These are phyloP conservation scores for Pleurotus sapidus DNA, from an alignment of 768 basidiomycete genomes.

Conservation along the genomic window DNA sequence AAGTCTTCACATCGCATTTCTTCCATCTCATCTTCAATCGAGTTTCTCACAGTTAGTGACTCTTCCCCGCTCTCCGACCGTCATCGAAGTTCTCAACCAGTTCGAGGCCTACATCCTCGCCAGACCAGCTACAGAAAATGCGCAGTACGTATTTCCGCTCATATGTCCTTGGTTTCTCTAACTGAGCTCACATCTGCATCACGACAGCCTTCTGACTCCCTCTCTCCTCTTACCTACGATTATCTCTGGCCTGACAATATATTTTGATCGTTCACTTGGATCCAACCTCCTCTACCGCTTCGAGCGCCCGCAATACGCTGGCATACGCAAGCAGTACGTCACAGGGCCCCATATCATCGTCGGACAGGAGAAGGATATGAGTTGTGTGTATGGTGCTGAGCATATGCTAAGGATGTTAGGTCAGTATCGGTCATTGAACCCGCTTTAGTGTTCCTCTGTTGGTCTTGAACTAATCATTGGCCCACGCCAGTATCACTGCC, in stretches of 20 bases:
- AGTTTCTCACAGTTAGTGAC: constrained; percentile 65
- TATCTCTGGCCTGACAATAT: constrained; percentile 79
- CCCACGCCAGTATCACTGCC: constrained; percentile 78
- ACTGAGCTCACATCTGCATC: not conserved
- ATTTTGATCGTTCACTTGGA: constrained; percentile 92
- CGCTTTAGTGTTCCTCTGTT: not conserved
- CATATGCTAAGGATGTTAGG: constrained; percentile 91
- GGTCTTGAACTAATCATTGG: constrained; percentile 9
- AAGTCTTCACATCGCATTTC: constrained; percentile 11
- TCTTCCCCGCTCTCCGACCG: constrained; percentile 77
- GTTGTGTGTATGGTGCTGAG: constrained; percentile 89
- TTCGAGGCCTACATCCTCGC: constrained; percentile 64
- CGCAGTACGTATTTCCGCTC: constrained; percentile 32
- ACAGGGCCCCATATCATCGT: constrained; percentile 70
- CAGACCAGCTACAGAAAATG: constrained; percentile 34
- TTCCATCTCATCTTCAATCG: not conserved
- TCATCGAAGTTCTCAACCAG: constrained; percentile 71
- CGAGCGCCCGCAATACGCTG: constrained; percentile 90
- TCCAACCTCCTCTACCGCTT: constrained; percentile 92
- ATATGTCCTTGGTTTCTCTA: not conserved
- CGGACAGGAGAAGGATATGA: constrained; percentile 81
- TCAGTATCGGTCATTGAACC: constrained; percentile 30
- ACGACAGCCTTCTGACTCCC: constrained; percentile 63
- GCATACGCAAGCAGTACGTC: constrained; percentile 67
- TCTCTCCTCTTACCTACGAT: constrained; percentile 74